phyloP scores from a whole-genome alignment of 2,329 filamentous ascomycete genomes.

The Claviceps purpurea region DNA sequence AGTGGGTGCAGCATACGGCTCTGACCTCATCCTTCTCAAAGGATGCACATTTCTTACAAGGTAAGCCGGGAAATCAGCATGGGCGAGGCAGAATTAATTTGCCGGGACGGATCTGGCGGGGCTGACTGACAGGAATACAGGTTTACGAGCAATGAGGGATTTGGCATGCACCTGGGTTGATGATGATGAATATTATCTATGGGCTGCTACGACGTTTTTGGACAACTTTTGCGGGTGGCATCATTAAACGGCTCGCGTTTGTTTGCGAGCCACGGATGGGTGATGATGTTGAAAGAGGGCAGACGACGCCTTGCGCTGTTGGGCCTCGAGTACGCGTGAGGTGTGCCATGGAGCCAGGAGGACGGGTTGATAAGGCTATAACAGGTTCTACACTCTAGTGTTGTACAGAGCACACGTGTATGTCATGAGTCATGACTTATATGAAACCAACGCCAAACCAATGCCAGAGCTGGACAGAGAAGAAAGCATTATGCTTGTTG shows the following conservation, averaged over 20 bases:
- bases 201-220: slow-evolving; percentile 56
- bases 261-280: no score
- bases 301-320: no score
- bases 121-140: slow-evolving; percentile 21
- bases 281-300: no score
- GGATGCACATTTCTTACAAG: slow-evolving; percentile 79
- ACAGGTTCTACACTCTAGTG: no score
- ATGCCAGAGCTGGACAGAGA: no score
- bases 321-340: no score
- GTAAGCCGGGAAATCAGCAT: slow-evolving; percentile 24
- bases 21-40: slow-evolving; percentile 52
- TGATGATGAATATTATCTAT: slow-evolving; percentile 49
- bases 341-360: no score
- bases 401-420: no score
- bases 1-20: slow-evolving; percentile 58
- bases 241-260: slow-evolving; percentile 13
- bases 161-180: slow-evolving; percentile 65
- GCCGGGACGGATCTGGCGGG: background rate
- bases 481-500: no score
- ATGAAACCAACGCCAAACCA: no score
- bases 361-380: no score
- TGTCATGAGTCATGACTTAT: no score
- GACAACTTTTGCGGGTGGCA: slow-evolving; percentile 62
- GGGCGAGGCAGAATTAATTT: background rate
- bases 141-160: slow-evolving; percentile 60